Percentiles rank a stretch among this genome's conserved stretches.
These are phyloP conservation scores for Ustilago hordei DNA, from an alignment of 1,284 basidiomycete genomes.

Conservation along the genomic window DNA sequence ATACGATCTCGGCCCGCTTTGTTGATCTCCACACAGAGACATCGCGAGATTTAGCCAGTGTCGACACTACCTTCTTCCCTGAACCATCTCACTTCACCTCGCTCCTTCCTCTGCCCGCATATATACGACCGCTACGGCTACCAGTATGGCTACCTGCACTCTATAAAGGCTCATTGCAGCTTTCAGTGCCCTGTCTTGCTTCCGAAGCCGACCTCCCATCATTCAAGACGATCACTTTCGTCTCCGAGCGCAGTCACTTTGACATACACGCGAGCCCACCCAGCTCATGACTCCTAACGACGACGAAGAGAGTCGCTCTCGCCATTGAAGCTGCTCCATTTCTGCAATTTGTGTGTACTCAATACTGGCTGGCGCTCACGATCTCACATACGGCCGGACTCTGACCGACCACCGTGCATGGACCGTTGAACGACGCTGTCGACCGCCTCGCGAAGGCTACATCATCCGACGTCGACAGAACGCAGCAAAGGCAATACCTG, in stretches of 20 bases:
- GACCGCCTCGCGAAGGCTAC: neutral
- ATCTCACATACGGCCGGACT: neutral
- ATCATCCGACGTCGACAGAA: neutral
- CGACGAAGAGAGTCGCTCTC: neutral
- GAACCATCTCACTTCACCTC: neutral
- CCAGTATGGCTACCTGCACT: neutral
- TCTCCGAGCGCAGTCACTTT: neutral
- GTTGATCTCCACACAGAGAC: slow-evolving; percentile 4
- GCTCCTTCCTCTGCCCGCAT: neutral
- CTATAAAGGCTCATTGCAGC: neutral
- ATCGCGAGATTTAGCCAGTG: neutral
- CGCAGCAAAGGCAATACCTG: neutral
- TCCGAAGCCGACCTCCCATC: neutral
- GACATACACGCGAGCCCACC: neutral
- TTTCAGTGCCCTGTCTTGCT: neutral
- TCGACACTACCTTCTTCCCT: neutral
- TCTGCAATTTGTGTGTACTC: neutral
- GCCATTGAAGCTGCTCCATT: neutral
- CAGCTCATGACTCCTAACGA: neutral
- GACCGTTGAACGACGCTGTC: neutral
- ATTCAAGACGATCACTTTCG: neutral
- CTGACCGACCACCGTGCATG: neutral
- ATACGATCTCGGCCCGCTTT: neutral
- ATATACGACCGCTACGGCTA: neutral
- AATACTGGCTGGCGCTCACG: neutral